These are phyloP conservation scores for Micromonas commoda DNA, from an alignment of 139 green algal species.

Conservation along the genomic window DNA sequence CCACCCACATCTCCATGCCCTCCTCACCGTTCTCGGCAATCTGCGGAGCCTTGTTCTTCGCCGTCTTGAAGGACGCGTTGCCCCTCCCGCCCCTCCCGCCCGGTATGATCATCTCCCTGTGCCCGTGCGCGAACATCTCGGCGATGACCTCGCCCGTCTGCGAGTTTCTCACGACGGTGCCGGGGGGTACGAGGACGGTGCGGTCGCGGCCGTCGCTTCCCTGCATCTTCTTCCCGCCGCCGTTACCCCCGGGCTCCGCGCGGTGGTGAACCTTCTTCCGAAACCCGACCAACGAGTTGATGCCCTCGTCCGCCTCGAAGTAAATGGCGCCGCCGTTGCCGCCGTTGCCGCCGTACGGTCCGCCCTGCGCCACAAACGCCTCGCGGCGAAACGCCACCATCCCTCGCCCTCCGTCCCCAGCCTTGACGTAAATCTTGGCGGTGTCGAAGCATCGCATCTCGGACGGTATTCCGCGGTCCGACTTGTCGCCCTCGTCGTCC, in stretches of 20 bases:
- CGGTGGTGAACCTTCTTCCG: constrained; percentile 54
- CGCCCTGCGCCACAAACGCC: constrained; percentile 89
- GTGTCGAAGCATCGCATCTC: constrained; percentile 92
- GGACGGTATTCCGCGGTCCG: constrained; percentile 45
- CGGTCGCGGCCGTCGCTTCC: constrained; percentile 70
- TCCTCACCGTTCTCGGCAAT: constrained; percentile 59
- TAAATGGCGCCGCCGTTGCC: constrained; percentile 49
- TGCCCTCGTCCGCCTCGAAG: constrained; percentile 34
- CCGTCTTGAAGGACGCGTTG: constrained; percentile 92
- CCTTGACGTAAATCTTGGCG: constrained; percentile 78
- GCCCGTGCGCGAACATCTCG: constrained; percentile 57
- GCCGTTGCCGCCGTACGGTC: constrained; percentile 84
- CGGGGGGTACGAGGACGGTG: constrained; percentile 74
- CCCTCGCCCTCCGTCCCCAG: constrained; percentile 84
- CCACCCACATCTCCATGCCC: constrained; percentile 61
- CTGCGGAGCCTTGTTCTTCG: constrained; percentile 71
- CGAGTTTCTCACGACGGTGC: constrained; percentile 78
- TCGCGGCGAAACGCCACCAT: constrained; percentile 92
- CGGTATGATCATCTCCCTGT: constrained; percentile 65
- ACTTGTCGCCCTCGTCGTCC: constrained; percentile 10
- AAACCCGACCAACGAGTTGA: constrained; percentile 15
- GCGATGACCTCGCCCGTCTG: constrained; percentile 60
- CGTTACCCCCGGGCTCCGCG: constrained; percentile 45
- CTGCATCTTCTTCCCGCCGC: constrained; percentile 61
- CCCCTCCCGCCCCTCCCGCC: constrained; percentile 85